Evolutionary conservation across 163 green algal species (phyloP).

Genomic region (Scenedesmus sp.): DNA sequence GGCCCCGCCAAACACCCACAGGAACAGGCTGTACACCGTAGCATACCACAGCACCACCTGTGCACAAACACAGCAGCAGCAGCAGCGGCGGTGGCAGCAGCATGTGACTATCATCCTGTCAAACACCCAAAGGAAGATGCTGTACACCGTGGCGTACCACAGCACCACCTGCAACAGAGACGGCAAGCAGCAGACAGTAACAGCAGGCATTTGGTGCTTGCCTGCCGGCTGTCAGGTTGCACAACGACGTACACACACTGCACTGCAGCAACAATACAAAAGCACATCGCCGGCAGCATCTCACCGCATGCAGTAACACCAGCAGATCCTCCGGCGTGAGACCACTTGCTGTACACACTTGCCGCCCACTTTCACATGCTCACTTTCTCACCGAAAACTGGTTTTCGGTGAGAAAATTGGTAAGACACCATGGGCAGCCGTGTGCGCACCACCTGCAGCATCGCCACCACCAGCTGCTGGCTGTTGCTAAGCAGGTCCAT

Average conservation of each 20-base stretch:
- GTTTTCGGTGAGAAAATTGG: too few relatives aligned
- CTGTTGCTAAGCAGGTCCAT: too few relatives aligned
- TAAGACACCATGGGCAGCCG: slow-evolving; percentile 55
- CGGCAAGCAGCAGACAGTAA: too few relatives aligned
- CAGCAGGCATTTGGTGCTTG: too few relatives aligned
- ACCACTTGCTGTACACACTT: background rate
- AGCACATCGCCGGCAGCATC: background rate
- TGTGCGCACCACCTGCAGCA: slow-evolving; percentile 43
- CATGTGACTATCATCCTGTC: background rate
- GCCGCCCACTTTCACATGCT: too few relatives aligned
- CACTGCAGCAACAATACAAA: background rate
- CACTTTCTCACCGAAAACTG: too few relatives aligned
- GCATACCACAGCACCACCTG: slow-evolving; percentile 52
- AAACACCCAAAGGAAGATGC: slow-evolving; percentile 55
- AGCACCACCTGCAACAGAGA: too few relatives aligned
- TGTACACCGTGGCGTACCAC: slow-evolving; percentile 26
- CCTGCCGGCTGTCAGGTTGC: too few relatives aligned
- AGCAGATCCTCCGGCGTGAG: background rate
- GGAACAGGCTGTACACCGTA: slow-evolving; percentile 50
- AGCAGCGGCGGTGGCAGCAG: background rate
- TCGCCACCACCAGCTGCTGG: slow-evolving; percentile 25
- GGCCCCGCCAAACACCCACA: slow-evolving; percentile 52
- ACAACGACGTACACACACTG: background rate
- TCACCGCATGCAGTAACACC: background rate
- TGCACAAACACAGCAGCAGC: background rate